Base-by-base conservation (phyloP, 139 green algal genomes). In the Coccomyxa sp. region DNA sequence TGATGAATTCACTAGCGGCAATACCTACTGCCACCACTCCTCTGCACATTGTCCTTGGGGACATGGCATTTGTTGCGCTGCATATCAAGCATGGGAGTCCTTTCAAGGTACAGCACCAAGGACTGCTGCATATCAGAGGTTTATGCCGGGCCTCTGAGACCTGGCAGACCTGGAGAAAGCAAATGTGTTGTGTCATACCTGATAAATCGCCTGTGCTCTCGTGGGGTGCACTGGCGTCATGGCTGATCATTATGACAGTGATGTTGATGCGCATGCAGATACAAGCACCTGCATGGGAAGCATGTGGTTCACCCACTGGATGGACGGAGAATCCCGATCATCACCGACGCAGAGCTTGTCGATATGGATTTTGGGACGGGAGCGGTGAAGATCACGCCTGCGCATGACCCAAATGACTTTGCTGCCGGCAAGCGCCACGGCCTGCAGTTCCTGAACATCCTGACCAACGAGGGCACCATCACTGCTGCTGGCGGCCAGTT, bases 361-460 rank as follows among this genome's bases (percentile, higher is more conserved):
- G 96, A 99, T 86, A 95, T 96, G 88, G 81, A 73, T 5, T 98
- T 99, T 78, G 96, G 96, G 12, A 99, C 96, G 3, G 96, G 75
- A 34, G 92, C 90, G 2, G 88, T 97, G 16, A 97, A 99, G 88
- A 96, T 99, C 85, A 99, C 96, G 0, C 96, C 96, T 14, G 96
- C 93, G 9, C 96, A 99, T 79, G 96, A 99, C 88, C 92, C 93
- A 82, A 99, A 99, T 83, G 96, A 99, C 81, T 99, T 85, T 73
- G 87, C 86, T 40, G 82, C 89, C 8, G 87, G 87, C 73, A 93
- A 97, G 88, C 86, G 92, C 41, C 88, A 95, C 79, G 82, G 79
- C 54, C 90, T 99, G 72, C 85, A 93, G 54, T 96, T 93, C 85
- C 95, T 99, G 82, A 98, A 97, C 87, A 96, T 99, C 75, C 90